These are phyloP conservation scores for Pilatotrama ljubarskyi DNA, from an alignment of 768 basidiomycete genomes.

Conservation along the genomic window DNA sequence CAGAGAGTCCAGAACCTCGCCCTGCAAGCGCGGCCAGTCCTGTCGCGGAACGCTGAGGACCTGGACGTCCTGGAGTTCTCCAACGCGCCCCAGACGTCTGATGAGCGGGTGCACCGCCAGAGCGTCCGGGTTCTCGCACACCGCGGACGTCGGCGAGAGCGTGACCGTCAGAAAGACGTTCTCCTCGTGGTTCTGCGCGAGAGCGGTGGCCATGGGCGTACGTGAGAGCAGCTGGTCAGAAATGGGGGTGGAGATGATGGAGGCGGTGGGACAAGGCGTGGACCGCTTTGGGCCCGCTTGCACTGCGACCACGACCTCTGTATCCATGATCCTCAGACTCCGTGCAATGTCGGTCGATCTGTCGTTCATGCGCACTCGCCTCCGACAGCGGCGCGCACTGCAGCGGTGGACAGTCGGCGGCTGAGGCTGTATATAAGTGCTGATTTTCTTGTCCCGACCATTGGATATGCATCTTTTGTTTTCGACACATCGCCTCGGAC, in stretches of 20 bases:
- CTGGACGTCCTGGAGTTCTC: slow-evolving; percentile 44
- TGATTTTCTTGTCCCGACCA: no score
- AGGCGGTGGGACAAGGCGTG: not conserved
- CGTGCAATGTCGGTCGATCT: no score
- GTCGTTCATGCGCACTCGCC: no score
- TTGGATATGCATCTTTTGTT: no score
- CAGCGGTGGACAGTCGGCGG: no score
- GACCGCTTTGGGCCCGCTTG: no score
- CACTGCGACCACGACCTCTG: no score
- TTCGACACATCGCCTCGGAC: not conserved
- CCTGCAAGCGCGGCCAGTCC: slow-evolving; percentile 36
- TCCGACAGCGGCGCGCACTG: no score
- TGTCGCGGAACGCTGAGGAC: slow-evolving; percentile 44
- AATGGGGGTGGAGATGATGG: not conserved
- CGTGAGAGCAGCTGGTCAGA: slow-evolving; percentile 10
- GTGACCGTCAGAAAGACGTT: slow-evolving; percentile 49
- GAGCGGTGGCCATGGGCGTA: slow-evolving; percentile 24
- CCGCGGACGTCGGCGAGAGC: slow-evolving; percentile 37
- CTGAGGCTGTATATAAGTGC: no score
- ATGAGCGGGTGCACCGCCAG: slow-evolving; percentile 39
- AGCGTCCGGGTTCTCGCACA: slow-evolving; percentile 32
- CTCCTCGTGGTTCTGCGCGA: slow-evolving; percentile 36
- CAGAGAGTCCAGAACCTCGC: slow-evolving; percentile 35
- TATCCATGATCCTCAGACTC: no score
- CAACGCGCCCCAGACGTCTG: slow-evolving; percentile 42